These are phyloP conservation scores for Inonotus hispidus DNA, from an alignment of 1,284 basidiomycete species.

Conservation along the genomic window DNA sequence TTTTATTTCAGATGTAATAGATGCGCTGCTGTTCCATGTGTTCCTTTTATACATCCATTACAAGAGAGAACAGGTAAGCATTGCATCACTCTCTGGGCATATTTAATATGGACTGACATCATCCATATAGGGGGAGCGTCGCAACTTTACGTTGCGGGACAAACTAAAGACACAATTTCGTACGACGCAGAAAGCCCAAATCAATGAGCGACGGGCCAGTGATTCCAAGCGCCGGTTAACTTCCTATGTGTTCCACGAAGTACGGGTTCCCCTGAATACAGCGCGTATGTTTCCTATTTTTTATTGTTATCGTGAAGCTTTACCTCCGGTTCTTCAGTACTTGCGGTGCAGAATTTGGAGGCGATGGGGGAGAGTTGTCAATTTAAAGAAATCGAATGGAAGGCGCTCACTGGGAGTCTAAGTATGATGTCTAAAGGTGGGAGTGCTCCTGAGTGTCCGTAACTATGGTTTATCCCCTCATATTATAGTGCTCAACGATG, in stretches of 20 bases:
- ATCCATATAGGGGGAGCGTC: constrained; percentile 33
- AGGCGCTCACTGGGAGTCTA: constrained; percentile 41
- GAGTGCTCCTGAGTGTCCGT: background rate
- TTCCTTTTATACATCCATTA: constrained; percentile 33
- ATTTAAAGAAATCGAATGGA: constrained; percentile 33
- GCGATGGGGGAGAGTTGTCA: constrained; percentile 28
- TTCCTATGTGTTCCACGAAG: constrained; percentile 45
- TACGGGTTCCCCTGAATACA: constrained; percentile 88
- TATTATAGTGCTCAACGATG: constrained; percentile 48
- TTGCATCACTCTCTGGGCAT: background rate
- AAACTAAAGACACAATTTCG: constrained; percentile 43
- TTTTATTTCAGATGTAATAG: constrained; percentile 7
- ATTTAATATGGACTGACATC: background rate
- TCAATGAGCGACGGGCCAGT: constrained; percentile 40
- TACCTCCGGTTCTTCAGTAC: constrained; percentile 22
- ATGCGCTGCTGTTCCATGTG: constrained; percentile 17
- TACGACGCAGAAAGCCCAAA: constrained; percentile 47
- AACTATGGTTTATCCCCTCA: constrained; percentile 15
- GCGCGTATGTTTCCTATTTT: constrained; percentile 50
- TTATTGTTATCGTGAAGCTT: background rate
- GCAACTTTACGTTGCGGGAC: constrained; percentile 44
- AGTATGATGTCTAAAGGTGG: constrained; percentile 40
- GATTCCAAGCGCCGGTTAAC: constrained; percentile 29
- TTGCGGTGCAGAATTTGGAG: constrained; percentile 45
- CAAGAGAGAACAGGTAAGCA: constrained; percentile 27